phyloP scores from a whole-genome alignment of 371 early-diverging fungal species.

The Coemansia sp. region DNA sequence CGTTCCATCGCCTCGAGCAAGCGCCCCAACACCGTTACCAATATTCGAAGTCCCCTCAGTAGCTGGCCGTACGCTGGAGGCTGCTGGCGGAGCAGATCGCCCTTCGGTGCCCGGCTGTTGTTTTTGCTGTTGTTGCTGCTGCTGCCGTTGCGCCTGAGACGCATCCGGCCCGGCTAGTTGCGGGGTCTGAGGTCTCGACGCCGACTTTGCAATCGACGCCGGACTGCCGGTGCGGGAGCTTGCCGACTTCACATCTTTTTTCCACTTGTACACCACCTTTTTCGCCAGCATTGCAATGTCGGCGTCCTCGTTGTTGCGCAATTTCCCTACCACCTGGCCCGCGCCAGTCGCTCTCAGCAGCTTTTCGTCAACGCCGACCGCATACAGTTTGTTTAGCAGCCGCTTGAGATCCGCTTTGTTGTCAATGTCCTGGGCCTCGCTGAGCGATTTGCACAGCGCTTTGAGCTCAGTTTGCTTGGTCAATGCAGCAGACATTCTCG shows the following conservation, averaged over 20 bases:
- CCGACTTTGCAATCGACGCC: constrained; percentile 9
- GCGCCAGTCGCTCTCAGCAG: constrained; percentile 62
- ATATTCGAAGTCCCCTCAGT: neutral
- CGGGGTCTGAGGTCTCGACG: constrained; percentile 29
- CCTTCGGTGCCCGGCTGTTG: constrained; percentile 6
- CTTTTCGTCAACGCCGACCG: constrained; percentile 37
- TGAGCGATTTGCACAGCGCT: constrained; percentile 36
- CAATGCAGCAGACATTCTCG: constrained; percentile 26
- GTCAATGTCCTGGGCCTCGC: constrained; percentile 30
- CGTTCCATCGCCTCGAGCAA: neutral
- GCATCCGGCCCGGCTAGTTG: constrained; percentile 4
- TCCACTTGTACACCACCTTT: constrained; percentile 78
- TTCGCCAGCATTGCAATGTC: constrained; percentile 65
- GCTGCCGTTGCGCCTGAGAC: neutral
- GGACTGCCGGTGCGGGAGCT: constrained; percentile 19
- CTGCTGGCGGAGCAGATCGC: neutral
- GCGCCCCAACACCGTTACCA: neutral
- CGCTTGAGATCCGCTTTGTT: constrained; percentile 22
- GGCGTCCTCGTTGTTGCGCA: constrained; percentile 62
- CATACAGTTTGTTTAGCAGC: constrained; percentile 32
- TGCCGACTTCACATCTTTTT: constrained; percentile 62
- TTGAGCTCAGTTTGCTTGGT: constrained; percentile 30
- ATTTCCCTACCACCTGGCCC: constrained; percentile 71
- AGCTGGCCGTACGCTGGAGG: neutral
- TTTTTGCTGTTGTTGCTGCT: neutral